A percentile compares a stretch with the other conserved stretches of the same genome.
Conservation (phyloP, 495 filamentous ascomycete species). For the Baudoinia panamericana region DNA sequence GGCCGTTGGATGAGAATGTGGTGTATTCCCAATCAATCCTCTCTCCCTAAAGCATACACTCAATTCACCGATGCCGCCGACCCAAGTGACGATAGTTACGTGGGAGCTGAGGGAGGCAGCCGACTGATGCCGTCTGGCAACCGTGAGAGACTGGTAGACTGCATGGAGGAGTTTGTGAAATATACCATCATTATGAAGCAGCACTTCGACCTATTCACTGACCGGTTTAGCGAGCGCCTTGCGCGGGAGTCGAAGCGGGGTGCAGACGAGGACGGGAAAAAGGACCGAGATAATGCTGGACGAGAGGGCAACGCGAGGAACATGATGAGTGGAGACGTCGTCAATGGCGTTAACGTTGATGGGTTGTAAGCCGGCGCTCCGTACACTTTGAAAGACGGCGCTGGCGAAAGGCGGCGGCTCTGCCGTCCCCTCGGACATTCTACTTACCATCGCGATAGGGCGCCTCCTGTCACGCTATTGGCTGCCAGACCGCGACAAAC, state of each 20-base stretch:
- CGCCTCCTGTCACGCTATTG: too few species aligned
- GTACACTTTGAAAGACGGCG: too few species aligned
- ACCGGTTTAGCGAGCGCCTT: conserved; percentile 49
- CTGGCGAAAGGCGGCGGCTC: too few species aligned
- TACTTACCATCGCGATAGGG: too few species aligned
- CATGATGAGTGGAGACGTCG: not conserved
- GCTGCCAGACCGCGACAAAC: too few species aligned
- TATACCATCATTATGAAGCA: conserved; percentile 55
- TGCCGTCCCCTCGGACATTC: too few species aligned
- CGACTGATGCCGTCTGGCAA: conserved; percentile 49
- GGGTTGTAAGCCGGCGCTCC: conserved; percentile 1
- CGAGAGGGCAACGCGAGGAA: conserved; percentile 5
- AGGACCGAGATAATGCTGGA: conserved; percentile 4
- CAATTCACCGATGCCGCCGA: conserved; percentile 45
- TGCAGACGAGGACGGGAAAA: conserved; percentile 14
- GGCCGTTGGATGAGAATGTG: conserved; percentile 75
- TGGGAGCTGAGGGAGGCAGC: conserved; percentile 34
- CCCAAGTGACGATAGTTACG: conserved; percentile 14
- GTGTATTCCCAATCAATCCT: conserved; percentile 55
- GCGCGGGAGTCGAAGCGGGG: conserved; percentile 33
- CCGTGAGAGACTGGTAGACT: conserved; percentile 56
- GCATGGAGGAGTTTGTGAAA: conserved; percentile 68
- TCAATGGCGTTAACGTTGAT: conserved; percentile 4
- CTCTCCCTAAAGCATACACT: conserved; percentile 51
- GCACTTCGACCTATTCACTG: conserved; percentile 48